Percentiles rank a stretch among this genome's conserved stretches.
Conservation (phyloP, 108 stramenopile genomes). For the Fistulifera pelliculosa region DNA sequence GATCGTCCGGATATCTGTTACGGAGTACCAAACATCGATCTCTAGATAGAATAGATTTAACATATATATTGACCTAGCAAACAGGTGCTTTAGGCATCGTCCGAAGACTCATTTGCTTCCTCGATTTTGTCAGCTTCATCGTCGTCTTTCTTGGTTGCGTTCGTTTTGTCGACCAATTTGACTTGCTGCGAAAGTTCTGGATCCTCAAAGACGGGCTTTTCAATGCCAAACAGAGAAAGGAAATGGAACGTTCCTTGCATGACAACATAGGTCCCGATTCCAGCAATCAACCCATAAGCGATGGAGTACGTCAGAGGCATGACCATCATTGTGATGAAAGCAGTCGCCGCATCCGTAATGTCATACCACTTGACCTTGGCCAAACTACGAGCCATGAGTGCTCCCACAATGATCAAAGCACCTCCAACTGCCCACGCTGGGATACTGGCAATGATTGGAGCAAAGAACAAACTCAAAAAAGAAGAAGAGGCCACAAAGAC, state of each 20-base stretch:
- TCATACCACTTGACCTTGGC: slow-evolving; percentile 64
- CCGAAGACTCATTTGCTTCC: too few relatives aligned
- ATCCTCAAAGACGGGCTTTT: slow-evolving; percentile 10
- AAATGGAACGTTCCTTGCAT: slow-evolving; percentile 22
- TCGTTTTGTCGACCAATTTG: too few relatives aligned
- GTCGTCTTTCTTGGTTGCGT: too few relatives aligned
- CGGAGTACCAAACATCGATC: too few relatives aligned
- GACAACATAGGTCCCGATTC: slow-evolving; percentile 25
- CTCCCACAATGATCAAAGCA: slow-evolving; percentile 66
- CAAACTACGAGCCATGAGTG: slow-evolving; percentile 52
- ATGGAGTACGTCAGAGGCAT: slow-evolving; percentile 83
- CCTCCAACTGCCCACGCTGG: slow-evolving; percentile 83
- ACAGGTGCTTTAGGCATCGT: too few relatives aligned
- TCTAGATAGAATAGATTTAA: too few relatives aligned
- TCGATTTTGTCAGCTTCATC: too few relatives aligned
- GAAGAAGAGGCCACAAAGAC: slow-evolving; percentile 39
- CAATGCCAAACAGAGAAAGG: slow-evolving; percentile 25
- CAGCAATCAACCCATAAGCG: slow-evolving; percentile 69
- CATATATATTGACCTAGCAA: too few relatives aligned
- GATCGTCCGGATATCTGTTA: too few relatives aligned
- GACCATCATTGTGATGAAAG: slow-evolving; percentile 72
- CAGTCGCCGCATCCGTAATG: slow-evolving; percentile 55
- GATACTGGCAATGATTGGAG: slow-evolving; percentile 73
- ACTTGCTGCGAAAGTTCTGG: neutral
- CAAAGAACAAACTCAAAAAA: slow-evolving; percentile 58